Evolutionary conservation across 75 land plant genomes (phyloP).

Genomic region (Pseudotsuga menziesii): DNA sequence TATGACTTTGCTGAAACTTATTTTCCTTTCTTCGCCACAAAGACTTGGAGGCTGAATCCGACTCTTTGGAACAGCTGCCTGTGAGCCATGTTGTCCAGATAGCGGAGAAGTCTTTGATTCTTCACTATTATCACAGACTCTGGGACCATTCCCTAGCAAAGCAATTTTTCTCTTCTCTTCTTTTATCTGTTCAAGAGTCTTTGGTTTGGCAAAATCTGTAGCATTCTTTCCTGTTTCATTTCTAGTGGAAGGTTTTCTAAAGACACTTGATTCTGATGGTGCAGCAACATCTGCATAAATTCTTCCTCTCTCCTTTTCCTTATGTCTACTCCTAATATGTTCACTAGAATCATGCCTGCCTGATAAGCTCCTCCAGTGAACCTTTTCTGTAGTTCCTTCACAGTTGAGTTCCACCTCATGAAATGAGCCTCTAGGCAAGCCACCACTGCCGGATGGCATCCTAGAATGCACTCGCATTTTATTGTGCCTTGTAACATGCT

Average conservation of each 20-base stretch:
- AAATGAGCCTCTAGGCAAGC: not conserved
- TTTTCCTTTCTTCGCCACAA: conserved; percentile 7
- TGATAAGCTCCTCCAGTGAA: not conserved
- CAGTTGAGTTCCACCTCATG: conserved; percentile 1
- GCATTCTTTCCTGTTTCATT: conserved; percentile 1
- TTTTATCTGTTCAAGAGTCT: conserved; percentile 11
- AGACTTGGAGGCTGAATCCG: not conserved
- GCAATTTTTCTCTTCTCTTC: conserved; percentile 3
- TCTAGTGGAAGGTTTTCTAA: not conserved
- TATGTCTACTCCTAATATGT: not conserved
- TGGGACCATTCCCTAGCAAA: not conserved
- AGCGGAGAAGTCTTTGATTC: not conserved
- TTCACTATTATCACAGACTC: not conserved
- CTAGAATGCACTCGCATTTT: not conserved
- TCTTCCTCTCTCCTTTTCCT: conserved; percentile 16
- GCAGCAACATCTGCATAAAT: not conserved
- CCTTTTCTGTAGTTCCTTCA: not conserved
- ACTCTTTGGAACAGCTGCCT: not conserved
- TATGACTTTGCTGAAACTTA: not conserved
- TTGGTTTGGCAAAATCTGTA: conserved; percentile 13
- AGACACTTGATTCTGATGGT: not conserved
- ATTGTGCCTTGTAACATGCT: not conserved
- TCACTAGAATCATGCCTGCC: not conserved
- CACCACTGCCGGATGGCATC: conserved; percentile 4
- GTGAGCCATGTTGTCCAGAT: conserved; percentile 2